Conservation (phyloP, 805 yeast genomes). For the Candida chilensis region DNA sequence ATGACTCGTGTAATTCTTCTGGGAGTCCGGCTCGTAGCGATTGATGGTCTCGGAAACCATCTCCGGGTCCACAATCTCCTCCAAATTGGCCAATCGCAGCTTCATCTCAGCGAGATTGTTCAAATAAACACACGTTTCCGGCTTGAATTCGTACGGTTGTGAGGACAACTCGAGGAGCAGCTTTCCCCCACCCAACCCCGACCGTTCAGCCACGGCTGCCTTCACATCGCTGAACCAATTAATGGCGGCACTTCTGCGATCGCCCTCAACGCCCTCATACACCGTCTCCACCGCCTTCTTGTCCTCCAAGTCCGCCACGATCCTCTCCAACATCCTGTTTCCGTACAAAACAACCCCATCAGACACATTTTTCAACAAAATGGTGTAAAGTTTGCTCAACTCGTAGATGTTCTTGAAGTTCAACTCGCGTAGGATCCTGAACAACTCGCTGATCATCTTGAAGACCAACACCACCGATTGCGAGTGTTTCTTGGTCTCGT, state of each 20-base stretch:
- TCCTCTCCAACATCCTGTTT: conserved; percentile 20
- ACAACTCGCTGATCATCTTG: conserved; percentile 47
- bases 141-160: conserved; percentile 49
- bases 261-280: not conserved
- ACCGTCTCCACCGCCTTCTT: conserved; percentile 11
- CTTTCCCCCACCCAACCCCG: conserved; percentile 22
- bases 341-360: conserved; percentile 49
- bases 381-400: conserved; percentile 50
- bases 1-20: conserved; percentile 29
- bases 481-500: conserved; percentile 34
- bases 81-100: conserved; percentile 39
- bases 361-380: conserved; percentile 53
- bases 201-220: conserved; percentile 36
- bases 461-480: conserved; percentile 63
- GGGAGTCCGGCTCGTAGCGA: conserved; percentile 18
- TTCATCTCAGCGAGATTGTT: conserved; percentile 54
- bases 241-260: conserved; percentile 4
- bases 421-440: conserved; percentile 47
- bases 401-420: conserved; percentile 63
- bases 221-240: conserved; percentile 47
- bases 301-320: conserved; percentile 31
- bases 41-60: conserved; percentile 31
- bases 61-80: conserved; percentile 52
- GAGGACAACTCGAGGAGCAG: conserved; percentile 16
- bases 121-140: conserved; percentile 65